Conservation (phyloP, 2,329 filamentous ascomycete genomes). For the Calonectria pseudoreteaudii region DNA sequence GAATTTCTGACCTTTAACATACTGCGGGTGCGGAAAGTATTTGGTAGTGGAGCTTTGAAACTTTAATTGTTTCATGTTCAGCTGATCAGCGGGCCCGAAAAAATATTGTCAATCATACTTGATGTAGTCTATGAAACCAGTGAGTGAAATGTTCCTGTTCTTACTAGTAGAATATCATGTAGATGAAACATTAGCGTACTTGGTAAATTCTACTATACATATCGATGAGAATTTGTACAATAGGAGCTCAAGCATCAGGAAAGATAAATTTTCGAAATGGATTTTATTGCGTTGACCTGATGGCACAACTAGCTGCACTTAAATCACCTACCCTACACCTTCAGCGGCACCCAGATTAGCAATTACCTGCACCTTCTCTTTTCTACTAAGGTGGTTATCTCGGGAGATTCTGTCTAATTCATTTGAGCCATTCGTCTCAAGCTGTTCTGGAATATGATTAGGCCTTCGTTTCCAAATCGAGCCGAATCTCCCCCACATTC, state of each 20-base stretch:
- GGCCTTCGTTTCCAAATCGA: background rate
- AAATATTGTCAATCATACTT: no score
- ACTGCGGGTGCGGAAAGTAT: background rate
- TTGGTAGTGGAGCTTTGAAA: background rate
- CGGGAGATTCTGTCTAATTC: background rate
- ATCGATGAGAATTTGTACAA: no score
- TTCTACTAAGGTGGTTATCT: background rate
- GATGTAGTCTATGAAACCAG: no score
- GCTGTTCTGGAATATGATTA: no score
- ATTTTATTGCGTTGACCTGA: background rate
- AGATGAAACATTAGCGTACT: no score
- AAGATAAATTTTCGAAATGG: background rate
- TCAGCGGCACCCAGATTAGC: background rate
- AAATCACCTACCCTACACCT: background rate
- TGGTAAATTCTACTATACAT: no score
- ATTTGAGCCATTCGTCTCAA: no score
- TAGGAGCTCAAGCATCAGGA: no score
- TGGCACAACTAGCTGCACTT: background rate
- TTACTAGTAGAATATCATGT: no score
- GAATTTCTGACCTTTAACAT: background rate
- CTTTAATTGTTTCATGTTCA: background rate
- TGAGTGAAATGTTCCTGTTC: no score
- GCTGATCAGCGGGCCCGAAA: no score
- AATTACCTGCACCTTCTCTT: background rate
- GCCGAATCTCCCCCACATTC: background rate